Base-by-base conservation (phyloP, 1,139 yeast genomes). In the Kurtzmaniella quercitrusa region DNA sequence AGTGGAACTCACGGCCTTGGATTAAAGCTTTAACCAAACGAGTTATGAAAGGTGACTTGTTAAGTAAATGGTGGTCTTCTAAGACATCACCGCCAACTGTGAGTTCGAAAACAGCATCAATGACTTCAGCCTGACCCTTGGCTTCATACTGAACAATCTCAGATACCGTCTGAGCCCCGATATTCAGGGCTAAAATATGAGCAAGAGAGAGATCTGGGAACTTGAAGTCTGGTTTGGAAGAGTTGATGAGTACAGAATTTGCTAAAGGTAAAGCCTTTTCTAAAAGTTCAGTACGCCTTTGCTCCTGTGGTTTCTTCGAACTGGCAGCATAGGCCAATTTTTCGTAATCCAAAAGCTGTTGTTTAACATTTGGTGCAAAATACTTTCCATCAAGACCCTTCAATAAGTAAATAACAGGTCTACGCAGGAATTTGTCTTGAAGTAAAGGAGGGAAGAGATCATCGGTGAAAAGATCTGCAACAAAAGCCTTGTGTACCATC, bases 351-450 rank as follows among this genome's bases (percentile, higher is more conserved):
- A 66, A 60, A 46, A 90, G 68, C 45, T 83, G 82, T 43, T 78
- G 79, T 59, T 82, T 75, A 34, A 80, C 77, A 18, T 72, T 61
- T 43, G 95, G 95, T 29, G 87, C 77, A 65, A 93, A 91, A 63
- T 84, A 91, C 58, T 86, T 84, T 27, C 91, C 88, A 54, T 85
- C 87, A 48, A 86, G 73, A 3, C 95, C 96, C 49, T 82, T 77
- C 50, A 91, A 72, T 48, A 91, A 68, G 63, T 89, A 91, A 47
- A 93, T 66, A 58, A 91, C 81, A 34, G 98, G 96, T 63, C 96
- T 81, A 69, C 98, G 81, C 34, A 93, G 89, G 58, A 77, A 85
- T 60, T 90, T 89, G 53, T 86, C 85, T 43, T 73, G 71, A 37
- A 86, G 68, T 37, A 89, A 66, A 40, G 77, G 80, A 10, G 77